Base-by-base conservation (phyloP, 768 basidiomycete genomes). In the Scleroderma bovista region DNA sequence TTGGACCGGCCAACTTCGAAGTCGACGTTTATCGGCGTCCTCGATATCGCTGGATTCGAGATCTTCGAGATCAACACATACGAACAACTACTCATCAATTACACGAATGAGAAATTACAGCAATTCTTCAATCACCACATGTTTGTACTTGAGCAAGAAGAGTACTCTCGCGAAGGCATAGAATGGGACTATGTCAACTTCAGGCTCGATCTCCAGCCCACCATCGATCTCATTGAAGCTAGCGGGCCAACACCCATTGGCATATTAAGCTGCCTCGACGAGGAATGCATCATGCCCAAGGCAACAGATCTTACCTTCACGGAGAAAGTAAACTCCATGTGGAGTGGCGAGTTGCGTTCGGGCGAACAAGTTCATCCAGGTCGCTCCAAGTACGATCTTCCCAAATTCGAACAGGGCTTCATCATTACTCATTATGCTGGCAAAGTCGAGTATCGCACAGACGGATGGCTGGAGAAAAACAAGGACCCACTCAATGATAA, bases 231-330 rank as follows among this genome's bases (percentile, higher is more conserved):
- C 46, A 98, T 99, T 60, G 96, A 98, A 68, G 81, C 88, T 16
- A 81, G 77, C 45, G 75, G 79, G 13, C 59, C 33, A 44, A 73
- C 70, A 17, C 72, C 74, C 1, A 93, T 97, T 54, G 96, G 96
- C 47, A 86, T 98, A 52, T 77, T 99, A 40, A 90, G 92, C 54
- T 86, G 88, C 59, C 72, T 99, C 32, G 96, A 99, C 65, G 96
- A 98, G 64, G 95, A 97, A 56, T 98, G 95, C 64, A 98, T 99
- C 68, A 99, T 98, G 95, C 96, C 95, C n/a, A 93, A 92, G 64
- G 95, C 95, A 3, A 91, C 88, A 12, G 95, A 99, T 66, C 70
- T 81, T 38, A 97, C 94, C 0, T 98, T 99, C 72, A 92, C 93
- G 29, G 81, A 91, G 69, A 98, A 97, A 68, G 78, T 97, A 2